Evolutionary conservation across 257 asterid species (phyloP).

Genomic region (Paulownia fortunei): DNA sequence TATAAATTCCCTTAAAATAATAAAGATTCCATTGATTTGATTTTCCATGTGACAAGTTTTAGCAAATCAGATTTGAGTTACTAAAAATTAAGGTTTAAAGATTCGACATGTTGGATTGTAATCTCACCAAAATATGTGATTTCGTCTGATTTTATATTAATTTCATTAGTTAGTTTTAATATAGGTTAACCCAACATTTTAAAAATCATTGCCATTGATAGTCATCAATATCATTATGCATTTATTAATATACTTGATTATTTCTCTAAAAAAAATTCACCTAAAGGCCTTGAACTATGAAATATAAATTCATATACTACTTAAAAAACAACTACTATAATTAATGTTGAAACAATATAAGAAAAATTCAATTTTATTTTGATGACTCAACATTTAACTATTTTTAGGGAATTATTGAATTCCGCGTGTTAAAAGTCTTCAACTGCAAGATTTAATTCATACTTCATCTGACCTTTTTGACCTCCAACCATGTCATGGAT

Average conservation of each 20-base stretch:
- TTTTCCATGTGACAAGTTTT: background rate
- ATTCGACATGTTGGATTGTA: too few species aligned
- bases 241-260: background rate
- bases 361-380: background rate
- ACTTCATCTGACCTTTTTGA: background rate
- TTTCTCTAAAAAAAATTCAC: background rate
- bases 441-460: background rate
- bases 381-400: background rate
- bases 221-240: background rate
- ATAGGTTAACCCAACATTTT: background rate
- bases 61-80: background rate
- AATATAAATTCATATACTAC: background rate
- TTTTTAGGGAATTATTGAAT: background rate
- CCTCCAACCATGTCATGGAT: background rate
- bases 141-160: background rate
- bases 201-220: background rate
- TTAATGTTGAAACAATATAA: background rate
- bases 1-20: too few species aligned
- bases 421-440: background rate
- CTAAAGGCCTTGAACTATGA: too few species aligned
- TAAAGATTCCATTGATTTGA: too few species aligned
- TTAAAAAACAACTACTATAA: background rate
- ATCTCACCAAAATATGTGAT: background rate
- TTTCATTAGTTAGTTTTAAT: background rate
- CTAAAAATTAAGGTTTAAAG: too few species aligned